Evolutionary conservation across 1,284 basidiomycete genomes (phyloP), one percentile per base, ranked within the genome.

Genomic region (Cryptococcus wingfieldii): DNA sequence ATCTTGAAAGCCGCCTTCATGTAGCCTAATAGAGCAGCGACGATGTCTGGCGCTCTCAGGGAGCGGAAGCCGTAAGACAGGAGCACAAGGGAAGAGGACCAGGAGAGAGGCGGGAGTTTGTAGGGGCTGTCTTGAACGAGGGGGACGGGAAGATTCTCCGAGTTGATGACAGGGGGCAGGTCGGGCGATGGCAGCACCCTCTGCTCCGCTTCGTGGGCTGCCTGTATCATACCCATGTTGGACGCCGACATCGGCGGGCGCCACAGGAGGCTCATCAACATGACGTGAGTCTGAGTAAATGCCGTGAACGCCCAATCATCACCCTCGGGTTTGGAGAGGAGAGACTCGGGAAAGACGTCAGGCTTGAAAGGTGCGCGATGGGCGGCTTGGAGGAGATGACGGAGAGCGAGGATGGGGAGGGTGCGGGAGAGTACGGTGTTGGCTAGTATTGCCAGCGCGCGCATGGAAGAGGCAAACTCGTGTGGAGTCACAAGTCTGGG

Each of bases 381-480:
- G 43, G 76, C 70, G 6, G 62, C 64, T 18, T 64, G 53, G 10
- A 77, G 59, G 2, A 78, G 60, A 1, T 51, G 44, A 3, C 69
- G 63, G 25, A 74, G 59, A 14, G 68, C 66, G 1, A 68, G 59
- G 12, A 74, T 67, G 4, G 77, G 77, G 0, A 77, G 60, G 2
- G 77, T 77, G 0, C 77, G 68, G 2, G 71, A 71, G 1, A 75
- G 56, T 1, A 78, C 68, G 1, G 76, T 73, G 58, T 76, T 77
- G 41, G 73, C 71, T 2, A 78, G 57, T 18, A 71, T 74, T 18
- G 74, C 76, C 7, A 75, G 61, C 9, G 76, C 77, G 5, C 72
- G 63, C 61, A 73, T 72, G 1, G 71, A 72, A 12, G 69, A 54
- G 1, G 64, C 63, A 45, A 68, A 74, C 23, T 69, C 60, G 6